Evolutionary conservation across 345 rosid species (phyloP).

Genomic region (Lepidium didymum): DNA sequence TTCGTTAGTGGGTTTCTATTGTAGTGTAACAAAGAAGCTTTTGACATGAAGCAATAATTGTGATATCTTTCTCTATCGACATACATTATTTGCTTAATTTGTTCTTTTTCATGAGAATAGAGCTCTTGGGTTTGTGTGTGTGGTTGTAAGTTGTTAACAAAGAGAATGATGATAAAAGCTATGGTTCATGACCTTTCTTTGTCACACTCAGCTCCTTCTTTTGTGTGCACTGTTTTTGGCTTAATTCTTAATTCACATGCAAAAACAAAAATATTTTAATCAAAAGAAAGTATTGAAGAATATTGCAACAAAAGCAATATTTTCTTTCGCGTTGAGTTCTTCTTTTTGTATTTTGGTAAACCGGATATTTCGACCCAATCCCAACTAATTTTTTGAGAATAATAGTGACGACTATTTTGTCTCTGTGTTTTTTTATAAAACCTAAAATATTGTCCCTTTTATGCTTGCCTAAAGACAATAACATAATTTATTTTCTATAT

Average conservation of each 20-base stretch:
- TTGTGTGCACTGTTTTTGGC: background rate
- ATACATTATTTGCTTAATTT: slow-evolving; percentile 12
- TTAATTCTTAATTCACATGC: background rate
- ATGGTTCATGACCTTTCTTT: slow-evolving; percentile 19
- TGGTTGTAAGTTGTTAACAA: slow-evolving; percentile 25
- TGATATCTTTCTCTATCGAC: slow-evolving; percentile 10
- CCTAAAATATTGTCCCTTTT: too few species aligned
- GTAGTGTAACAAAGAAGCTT: slow-evolving; percentile 24
- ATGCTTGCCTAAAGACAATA: too few species aligned
- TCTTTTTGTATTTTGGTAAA: too few species aligned
- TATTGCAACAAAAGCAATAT: background rate
- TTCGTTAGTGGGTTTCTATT: background rate
- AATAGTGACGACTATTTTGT: too few species aligned
- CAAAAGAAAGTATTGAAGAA: background rate
- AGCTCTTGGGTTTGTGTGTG: slow-evolving; percentile 11
- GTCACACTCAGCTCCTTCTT: slow-evolving; percentile 1
- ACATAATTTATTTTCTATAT: too few species aligned
- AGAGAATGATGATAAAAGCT: slow-evolving; percentile 27
- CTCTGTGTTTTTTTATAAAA: too few species aligned
- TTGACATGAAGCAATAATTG: slow-evolving; percentile 15
- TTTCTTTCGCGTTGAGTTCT: too few species aligned
- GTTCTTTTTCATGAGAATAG: slow-evolving; percentile 15
- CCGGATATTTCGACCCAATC: too few species aligned
- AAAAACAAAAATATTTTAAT: background rate
- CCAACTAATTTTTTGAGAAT: too few species aligned